Percentiles rank a stretch among this genome's conserved stretches.
These are phyloP conservation scores for Jamesozyma hellenica DNA, from an alignment of 805 yeast species.

Conservation along the genomic window DNA sequence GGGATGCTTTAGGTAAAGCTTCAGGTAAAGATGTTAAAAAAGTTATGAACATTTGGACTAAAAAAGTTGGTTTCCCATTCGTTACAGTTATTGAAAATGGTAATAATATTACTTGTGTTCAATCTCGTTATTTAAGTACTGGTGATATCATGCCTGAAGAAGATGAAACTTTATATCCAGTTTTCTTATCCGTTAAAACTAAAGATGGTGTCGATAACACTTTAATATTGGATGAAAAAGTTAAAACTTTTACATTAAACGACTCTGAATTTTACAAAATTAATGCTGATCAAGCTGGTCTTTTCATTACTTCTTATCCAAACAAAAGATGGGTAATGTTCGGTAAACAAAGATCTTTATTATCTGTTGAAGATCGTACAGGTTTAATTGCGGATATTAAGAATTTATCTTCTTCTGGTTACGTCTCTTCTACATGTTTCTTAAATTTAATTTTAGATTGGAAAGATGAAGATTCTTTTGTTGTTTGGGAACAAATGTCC, in stretches of 20 bases:
- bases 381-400: conserved; percentile 75
- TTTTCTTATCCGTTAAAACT: conserved; percentile 51
- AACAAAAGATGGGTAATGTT: conserved; percentile 58
- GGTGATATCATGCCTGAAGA: conserved; percentile 72
- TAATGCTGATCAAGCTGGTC: conserved; percentile 65
- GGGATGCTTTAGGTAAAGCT: conserved; percentile 55
- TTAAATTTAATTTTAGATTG: conserved; percentile 52
- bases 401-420: conserved; percentile 60
- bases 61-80: conserved; percentile 64
- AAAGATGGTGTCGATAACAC: conserved; percentile 53
- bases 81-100: conserved; percentile 39
- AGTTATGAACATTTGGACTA: conserved; percentile 65
- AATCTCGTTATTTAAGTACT: conserved; percentile 63
- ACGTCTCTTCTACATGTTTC: conserved; percentile 48
- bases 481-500: conserved; percentile 56
- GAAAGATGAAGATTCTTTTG: conserved; percentile 48
- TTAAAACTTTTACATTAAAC: conserved; percentile 36
- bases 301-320: conserved; percentile 62
- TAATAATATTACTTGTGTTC: conserved; percentile 45
- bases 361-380: conserved; percentile 68
- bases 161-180: conserved; percentile 56
- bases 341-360: conserved; percentile 44
- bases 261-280: conserved; percentile 47
- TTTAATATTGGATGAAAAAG: conserved; percentile 43
- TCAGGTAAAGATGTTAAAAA: conserved; percentile 49